phyloP scores from a whole-genome alignment of 208 protist species.

The Trichomonas tenax region DNA sequence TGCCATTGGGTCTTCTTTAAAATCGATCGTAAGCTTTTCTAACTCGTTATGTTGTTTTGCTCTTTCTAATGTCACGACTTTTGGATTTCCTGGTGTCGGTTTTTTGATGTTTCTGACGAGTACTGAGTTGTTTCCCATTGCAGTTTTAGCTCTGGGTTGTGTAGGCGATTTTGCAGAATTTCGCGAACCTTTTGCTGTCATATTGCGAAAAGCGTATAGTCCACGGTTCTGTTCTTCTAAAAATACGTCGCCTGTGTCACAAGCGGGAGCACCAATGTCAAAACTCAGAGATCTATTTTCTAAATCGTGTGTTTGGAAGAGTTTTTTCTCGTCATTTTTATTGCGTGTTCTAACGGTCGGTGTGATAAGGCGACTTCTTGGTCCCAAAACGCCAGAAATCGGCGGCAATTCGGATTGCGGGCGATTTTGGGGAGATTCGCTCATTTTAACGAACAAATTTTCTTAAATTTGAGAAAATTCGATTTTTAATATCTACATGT shows the following conservation, averaged over 20 bases:
- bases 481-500: too few species aligned
- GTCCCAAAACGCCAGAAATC: background rate
- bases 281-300: background rate
- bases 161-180: background rate
- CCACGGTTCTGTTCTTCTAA: background rate
- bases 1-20: background rate
- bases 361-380: background rate
- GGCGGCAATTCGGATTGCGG: background rate
- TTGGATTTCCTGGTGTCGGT: background rate
- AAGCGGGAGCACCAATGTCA: background rate
- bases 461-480: too few species aligned
- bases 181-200: background rate
- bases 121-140: background rate
- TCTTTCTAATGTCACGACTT: background rate
- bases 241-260: background rate
- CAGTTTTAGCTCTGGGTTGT: background rate
- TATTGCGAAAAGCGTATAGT: background rate
- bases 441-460: background rate
- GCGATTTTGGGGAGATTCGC: background rate
- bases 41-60: background rate
- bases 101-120: background rate
- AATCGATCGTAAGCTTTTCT: background rate
- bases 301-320: background rate
- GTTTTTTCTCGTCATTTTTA: background rate
- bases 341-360: background rate